phyloP scores from a whole-genome alignment of 257 asterid species.

The Nicotiana benthamiana region DNA sequence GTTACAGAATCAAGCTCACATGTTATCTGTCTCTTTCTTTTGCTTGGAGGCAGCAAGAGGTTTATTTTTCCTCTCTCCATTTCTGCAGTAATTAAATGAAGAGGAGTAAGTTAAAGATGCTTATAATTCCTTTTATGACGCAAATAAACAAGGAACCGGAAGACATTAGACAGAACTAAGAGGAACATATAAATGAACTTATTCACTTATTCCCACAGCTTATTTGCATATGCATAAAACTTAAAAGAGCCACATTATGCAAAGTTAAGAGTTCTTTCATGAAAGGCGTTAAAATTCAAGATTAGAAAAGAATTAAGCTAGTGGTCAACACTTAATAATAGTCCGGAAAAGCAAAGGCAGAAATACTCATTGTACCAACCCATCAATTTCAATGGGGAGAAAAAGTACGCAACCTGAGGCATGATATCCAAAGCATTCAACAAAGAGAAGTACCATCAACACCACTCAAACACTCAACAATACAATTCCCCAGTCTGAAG shows the following conservation, averaged over 20 bases:
- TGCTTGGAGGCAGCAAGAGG: constrained; percentile 34
- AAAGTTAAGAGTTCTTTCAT: not conserved
- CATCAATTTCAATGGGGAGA: not conserved
- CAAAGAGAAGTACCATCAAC: not conserved
- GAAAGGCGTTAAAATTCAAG: not conserved
- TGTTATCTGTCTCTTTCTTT: constrained; percentile 32
- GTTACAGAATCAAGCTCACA: constrained; percentile 42
- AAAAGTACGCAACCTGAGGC: not conserved
- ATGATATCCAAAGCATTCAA: not conserved
- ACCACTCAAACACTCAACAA: not conserved
- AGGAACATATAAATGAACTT: constrained; percentile 3
- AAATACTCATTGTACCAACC: not conserved
- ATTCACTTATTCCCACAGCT: not conserved
- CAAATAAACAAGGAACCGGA: not conserved
- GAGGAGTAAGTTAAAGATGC: not conserved
- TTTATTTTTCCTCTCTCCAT: constrained; percentile 46
- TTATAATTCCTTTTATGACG: not conserved
- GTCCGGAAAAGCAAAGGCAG: not conserved
- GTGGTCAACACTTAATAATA: not conserved
- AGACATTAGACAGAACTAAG: not conserved
- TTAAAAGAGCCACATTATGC: not conserved
- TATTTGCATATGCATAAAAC: not conserved
- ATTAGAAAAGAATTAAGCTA: constrained; percentile 3
- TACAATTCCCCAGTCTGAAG: not conserved
- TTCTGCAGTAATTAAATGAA: constrained; percentile 33